Evolutionary conservation across 129 eudicot genomes (phyloP), one percentile per base, ranked within the genome.

Genomic region (Glebionis coronaria): DNA sequence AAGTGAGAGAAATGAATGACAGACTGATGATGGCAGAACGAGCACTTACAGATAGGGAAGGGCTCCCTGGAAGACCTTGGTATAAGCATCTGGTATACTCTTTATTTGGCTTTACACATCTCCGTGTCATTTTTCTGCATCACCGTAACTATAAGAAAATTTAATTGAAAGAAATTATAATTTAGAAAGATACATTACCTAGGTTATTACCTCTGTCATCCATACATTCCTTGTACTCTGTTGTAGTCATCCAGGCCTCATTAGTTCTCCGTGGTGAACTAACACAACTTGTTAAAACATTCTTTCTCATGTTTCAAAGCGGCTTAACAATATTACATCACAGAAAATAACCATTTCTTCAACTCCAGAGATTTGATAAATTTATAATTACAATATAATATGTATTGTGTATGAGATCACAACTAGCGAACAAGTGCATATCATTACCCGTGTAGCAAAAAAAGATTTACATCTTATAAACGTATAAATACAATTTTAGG

Each of bases 21-120:
- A 82, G 93, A 56, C 66, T 85, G 38, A 91, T 87, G 95, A 83
- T 91, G 97, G 81, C 95, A 35, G 97, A 87, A 59, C 83, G 97
- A 75, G 95, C 95, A 51, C 85, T 91, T 59, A 81, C 92, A 50
- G 95, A 87, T 70, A 66, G 90, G 57, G 95, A 91, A 21, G 97
- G 97, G 47, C 95, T 87, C 31, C 9, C 84, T 3, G 95, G 83
- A 72, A 81, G 97, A 65, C 76, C 81, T 35, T 91, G 95, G 97
- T 87, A 83, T 65, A 91, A 91, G 83, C 95, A 87, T 76, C 68
- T 87, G 95, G 95, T 91, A 83, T 40, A 84, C n/a, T 5, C 46
- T 61, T 23, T 61, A 46, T 56, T 63, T 35, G 95, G 15, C 44
- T 12, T 11, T n/a, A 72, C 42, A 31, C 19, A 70, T 23, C 38